Conservation (phyloP, 805 yeast species). For the Grigorovia transvaalensis region DNA sequence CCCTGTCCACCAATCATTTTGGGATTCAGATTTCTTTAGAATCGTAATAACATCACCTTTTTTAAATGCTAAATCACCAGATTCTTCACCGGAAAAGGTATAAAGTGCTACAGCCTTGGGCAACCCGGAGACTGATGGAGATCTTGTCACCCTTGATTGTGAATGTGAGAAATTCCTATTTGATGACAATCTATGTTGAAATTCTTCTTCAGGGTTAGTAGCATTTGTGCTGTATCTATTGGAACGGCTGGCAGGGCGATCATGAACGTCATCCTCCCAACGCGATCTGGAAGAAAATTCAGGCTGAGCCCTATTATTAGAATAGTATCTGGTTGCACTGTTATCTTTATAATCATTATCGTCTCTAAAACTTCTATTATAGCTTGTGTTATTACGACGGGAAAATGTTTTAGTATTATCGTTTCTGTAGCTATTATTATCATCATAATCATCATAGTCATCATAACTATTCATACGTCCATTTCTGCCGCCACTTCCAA, state of each 20-base stretch:
- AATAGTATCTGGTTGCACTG: constrained; percentile 35
- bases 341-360: constrained; percentile 13
- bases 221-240: constrained; percentile 2
- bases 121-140: constrained; percentile 25
- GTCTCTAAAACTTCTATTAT: constrained; percentile 7
- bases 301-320: constrained; percentile 21
- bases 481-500: constrained; percentile 8
- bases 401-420: constrained; percentile 10
- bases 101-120: constrained; percentile 85
- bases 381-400: constrained; percentile 3
- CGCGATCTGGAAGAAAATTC: constrained; percentile 31
- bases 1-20: constrained; percentile 99
- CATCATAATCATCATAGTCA: constrained; percentile 12
- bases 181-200: constrained; percentile 16
- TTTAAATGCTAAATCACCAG: constrained; percentile 85
- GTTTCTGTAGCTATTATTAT: constrained; percentile 13
- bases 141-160: constrained; percentile 2
- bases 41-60: constrained; percentile 92
- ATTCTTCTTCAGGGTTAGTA: too few species aligned
- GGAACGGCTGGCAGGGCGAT: constrained; percentile 25
- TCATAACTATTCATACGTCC: constrained; percentile 16
- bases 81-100: constrained; percentile 82
- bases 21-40: constrained; percentile 72
- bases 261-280: constrained; percentile 88
- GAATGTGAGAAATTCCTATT: constrained; percentile 20